Evolutionary conservation across 1,284 basidiomycete species (phyloP), one percentile per base, ranked within the genome.

Genomic region (Leucoagaricus sp.): DNA sequence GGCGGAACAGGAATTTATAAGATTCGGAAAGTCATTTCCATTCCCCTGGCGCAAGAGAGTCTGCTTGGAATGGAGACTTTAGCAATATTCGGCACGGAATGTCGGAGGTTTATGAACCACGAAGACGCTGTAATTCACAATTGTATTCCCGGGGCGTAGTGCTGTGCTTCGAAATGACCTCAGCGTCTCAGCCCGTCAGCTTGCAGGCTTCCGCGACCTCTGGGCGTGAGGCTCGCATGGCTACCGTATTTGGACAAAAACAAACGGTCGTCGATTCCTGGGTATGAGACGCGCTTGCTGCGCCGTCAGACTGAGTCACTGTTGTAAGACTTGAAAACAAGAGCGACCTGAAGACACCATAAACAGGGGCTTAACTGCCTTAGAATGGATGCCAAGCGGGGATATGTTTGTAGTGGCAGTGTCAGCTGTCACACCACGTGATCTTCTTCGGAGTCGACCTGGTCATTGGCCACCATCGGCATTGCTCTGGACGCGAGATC

Each of bases 81-180:
- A 61, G 57, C 58, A 63, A 63, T 54, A 61, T 49, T 40, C 59
- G 53, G 61, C 52, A 60, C 49, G 51, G 44, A 60, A 51, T 53
- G 62, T 64, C 62, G 64, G 64, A 56, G 63, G 53, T 57, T 36
- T 45, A 57, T 55, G 40, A 57, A 57, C 55, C 33, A 57, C 42
- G 41, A 45, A 41, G 54, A 47, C 55, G 55, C 34, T 50, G 42
- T 15, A 26, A 40, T 33, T 57, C 55, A 31, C 41, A 58, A 58
- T 58, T 58, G 53, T 58, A 53, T 25, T 25, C 26, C 53, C 57
- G 31, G 46, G 48, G 31, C 40, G 25, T 23, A 51, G 53, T 59
- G 58, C 58, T 56, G 58, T 59, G 58, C 58, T 59, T 55, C 53
- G 31, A n/a, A n/a, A 52, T 55, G 58, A 49, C 55, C 55, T 51